Evolutionary conservation across 306 rosid genomes (phyloP), one percentile per base, ranked within the genome.

Genomic region (Trifolium repens): DNA sequence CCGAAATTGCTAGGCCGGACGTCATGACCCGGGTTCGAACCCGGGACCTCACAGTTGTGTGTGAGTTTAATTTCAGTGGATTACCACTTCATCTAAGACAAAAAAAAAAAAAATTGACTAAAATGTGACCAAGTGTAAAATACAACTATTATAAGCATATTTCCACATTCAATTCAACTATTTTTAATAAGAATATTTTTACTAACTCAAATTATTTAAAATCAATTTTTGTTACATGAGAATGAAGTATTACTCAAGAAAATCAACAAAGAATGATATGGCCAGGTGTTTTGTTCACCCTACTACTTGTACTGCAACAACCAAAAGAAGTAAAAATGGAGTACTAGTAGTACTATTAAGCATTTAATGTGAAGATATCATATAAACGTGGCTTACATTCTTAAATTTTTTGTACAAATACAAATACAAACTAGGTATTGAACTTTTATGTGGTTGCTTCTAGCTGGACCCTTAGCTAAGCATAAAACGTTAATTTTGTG

Each of bases 361-460:
- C 76, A 81, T 74, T 81, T 78, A 78, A 77, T 85, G 77, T 52
- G 63, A 68, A 69, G 73, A 72, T 49, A 72, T 42, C 40, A 65
- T 7, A 34, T 7, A 35, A 69, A 79, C 50, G 53, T 75, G 30
- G 14, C 75, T 71, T 74, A 70, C 55, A 64, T 26, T 26, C 47
- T 55, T 7, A 66, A 42, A 54, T 81, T 46, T 78, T 39, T 42
- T 37, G 8, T 63, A 11, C 9, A 9, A 19, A 9, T 63, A 11
- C 9, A 9, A 19, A 9, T 14, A 54, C 11, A 22, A 46, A 46
- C 61, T 46, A 40, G 9, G 2, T 10, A 12, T 52, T 61, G 30
- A 50, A 14, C 67, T 73, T 57, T 79, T 59, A 43, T 54, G 50
- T 14, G 40, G 35, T 50, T 11, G 16, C 55, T 40, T 73, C 78